These are phyloP conservation scores for Sanghuangporus weigelae DNA, from an alignment of 1,284 basidiomycete species.

Conservation along the genomic window DNA sequence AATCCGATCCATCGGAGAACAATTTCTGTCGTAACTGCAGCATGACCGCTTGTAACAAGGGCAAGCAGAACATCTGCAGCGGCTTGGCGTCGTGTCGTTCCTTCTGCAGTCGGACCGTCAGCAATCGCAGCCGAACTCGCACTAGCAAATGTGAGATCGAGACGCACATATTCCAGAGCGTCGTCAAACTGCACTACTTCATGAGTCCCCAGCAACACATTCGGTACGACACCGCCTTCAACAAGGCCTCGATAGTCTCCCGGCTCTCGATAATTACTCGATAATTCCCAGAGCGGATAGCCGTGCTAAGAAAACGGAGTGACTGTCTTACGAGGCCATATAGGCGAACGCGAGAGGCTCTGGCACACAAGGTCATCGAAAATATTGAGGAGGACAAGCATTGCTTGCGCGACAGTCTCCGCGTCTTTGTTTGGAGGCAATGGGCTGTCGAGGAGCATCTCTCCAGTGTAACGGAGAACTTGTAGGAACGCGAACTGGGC, in stretches of 20 bases:
- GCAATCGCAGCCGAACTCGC: slow-evolving; percentile 32
- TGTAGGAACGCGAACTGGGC: slow-evolving; percentile 65
- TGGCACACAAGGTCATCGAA: no score
- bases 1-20: slow-evolving; percentile 78
- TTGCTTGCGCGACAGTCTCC: slow-evolving; percentile 59
- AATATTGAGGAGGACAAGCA: no score
- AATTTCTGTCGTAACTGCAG: slow-evolving; percentile 81
- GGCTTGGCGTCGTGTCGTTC: no score
- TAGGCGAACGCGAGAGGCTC: slow-evolving; percentile 69
- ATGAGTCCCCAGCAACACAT: no score
- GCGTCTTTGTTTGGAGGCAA: slow-evolving; percentile 30
- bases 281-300: slow-evolving; percentile 82
- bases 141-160: no score
- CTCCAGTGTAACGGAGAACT: slow-evolving; percentile 69
- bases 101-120: slow-evolving; percentile 40
- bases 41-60: slow-evolving; percentile 74
- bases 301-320: slow-evolving; percentile 87
- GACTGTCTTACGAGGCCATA: slow-evolving; percentile 86
- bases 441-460: slow-evolving; percentile 40
- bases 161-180: no score
- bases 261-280: slow-evolving; percentile 67
- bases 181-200: no score
- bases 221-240: no score
- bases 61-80: slow-evolving; percentile 92
- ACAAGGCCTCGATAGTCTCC: slow-evolving; percentile 78